Base-by-base conservation (phyloP, 2,329 filamentous ascomycete genomes). In the Fusarium proliferatum region DNA sequence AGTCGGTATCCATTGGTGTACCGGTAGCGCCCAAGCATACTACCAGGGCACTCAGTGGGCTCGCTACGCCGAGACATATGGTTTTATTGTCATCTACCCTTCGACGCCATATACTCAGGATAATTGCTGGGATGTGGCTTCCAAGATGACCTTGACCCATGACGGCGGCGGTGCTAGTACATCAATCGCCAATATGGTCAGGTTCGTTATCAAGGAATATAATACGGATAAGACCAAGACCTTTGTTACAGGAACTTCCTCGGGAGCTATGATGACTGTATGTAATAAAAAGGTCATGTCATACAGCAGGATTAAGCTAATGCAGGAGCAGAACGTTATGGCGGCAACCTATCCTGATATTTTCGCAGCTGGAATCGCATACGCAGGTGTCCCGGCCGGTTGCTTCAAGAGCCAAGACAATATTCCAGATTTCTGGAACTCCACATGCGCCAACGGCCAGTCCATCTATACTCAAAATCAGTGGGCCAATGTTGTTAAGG, bases 111-210 rank as follows among this genome's bases (percentile, higher is more conserved):
- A 75, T 28, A 76, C 70, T 1, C 77, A 76, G 19, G 84, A 82
- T 43, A 84, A 79, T 48, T 91, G 89, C 81, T 91, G 89, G 86
- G 89, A 91, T 73, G 89, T 91, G 10, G 85, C 87, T 9, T 88
- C 86, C 15, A 83, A 83, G 43, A 84, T 82, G 39, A 82, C 86
- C 0, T 81, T 89, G 11, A 86, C 84, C 5, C 87, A 87, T 69
- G 80, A 86, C 56, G 87, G 87, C 17, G 87, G 87, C 9, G 86
- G 85, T 19, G 85, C 88, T 72, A 86, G 83, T 67, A 85, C 85
- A 52, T 82, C 83, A 6, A 88, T 90, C 55, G 86, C 84, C 42
- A 87, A 86, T 76, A 89, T 89, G 88, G 86, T 88, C 66, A 82
- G 81, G 39, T 88, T 86, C 71, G 80, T 86, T 10, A 77, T 88